Evolutionary conservation across 2,329 filamentous ascomycete species (phyloP), one percentile per base, ranked within the genome.

Genomic region (Pseudogymnoascus destructans): DNA sequence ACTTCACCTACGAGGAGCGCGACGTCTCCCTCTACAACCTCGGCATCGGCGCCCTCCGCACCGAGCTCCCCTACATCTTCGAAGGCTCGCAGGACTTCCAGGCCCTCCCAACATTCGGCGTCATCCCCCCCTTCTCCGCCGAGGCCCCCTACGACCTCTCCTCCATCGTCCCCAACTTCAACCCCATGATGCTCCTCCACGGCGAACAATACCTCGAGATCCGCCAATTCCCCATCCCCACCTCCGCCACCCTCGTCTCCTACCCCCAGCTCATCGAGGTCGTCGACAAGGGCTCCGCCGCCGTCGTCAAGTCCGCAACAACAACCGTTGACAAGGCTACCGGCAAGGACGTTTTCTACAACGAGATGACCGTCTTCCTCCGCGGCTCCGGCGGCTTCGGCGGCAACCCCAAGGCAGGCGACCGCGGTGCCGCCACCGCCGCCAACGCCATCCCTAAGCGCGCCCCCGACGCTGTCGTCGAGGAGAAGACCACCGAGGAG

Each of bases 181-280:
- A 83, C 35, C 92, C 91, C 62, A 96, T 95, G 89, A 96, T 96
- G 90, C 83, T 98, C 56, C 86, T 98, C 21, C 93, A 98, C 75
- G 93, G 93, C 70, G 93, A 98, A 78, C 93, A 98, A 73, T 98
- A 91, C 75, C 88, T 98, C 63, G 93, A 98, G 74, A 81, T 98
- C 68, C 84, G 85, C 70, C 89, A 92, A 73, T 95, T 84, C 76
- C 93, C 93, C 38, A 87, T 97, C 66, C 92, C 92, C 33, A 96
- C 91, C 30, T 80, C 84, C 58, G 90, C 81, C 56, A 85, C 82
- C 59, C 84, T 95, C 55, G 72, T 87, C 66, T 89, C 86, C 59
- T 82, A 84, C 68, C 86, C 84, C 60, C 85, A 84, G 71, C 84
- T 98, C 59, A 81, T 98, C 62, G 93, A 98, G 72, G 92, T 97